Evolutionary conservation across 345 rosid genomes (phyloP).

Genomic region (Diplotaxis tenuifolia): DNA sequence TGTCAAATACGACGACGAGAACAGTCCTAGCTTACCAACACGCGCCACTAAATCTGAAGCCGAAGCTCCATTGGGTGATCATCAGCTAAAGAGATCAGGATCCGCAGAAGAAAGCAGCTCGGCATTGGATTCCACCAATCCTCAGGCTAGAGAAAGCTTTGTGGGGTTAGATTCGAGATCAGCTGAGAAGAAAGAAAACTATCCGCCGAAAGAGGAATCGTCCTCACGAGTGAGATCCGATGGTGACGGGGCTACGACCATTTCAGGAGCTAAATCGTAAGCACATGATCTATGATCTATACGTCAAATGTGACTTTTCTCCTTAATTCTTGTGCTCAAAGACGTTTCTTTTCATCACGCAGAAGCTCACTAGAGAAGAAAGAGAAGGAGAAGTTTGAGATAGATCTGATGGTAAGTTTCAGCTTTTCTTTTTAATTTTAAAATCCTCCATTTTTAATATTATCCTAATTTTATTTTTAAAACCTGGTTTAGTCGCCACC

Average conservation of each 20-base stretch:
- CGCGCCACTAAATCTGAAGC: constrained; percentile 53
- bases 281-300: constrained; percentile 18
- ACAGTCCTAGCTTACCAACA: constrained; percentile 43
- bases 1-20: constrained; percentile 79
- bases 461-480: background rate
- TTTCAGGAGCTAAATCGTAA: constrained; percentile 55
- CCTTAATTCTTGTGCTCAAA: background rate
- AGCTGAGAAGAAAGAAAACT: no score
- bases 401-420: constrained; percentile 50
- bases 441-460: background rate
- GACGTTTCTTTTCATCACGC: background rate
- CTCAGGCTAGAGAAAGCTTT: constrained; percentile 30
- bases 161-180: constrained; percentile 42
- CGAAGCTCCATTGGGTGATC: constrained; percentile 50
- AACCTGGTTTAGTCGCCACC: constrained; percentile 67
- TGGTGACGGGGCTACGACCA: constrained; percentile 29
- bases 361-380: constrained; percentile 38
- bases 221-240: constrained; percentile 3
- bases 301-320: constrained; percentile 13
- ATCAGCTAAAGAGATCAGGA: constrained; percentile 45
- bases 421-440: background rate
- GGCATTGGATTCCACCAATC: constrained; percentile 34
- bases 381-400: constrained; percentile 63
- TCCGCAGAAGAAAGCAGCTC: constrained; percentile 47
- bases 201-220: no score